phyloP scores from a whole-genome alignment of 352 stramenopile genomes.

The Globisporangium apiculatum region DNA sequence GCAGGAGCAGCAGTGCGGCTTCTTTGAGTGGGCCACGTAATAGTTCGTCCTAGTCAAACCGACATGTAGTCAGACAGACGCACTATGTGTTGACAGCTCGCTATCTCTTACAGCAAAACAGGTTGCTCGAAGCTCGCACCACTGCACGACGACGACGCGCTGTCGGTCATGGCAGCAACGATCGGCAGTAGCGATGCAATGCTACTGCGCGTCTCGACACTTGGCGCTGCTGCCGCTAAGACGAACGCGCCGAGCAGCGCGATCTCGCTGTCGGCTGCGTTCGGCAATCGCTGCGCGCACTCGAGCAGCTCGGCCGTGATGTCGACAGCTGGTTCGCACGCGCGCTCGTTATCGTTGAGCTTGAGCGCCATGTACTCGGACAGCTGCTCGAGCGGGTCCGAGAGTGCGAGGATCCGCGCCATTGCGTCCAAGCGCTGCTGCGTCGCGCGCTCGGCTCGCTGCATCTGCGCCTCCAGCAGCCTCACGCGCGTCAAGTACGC shows the following conservation, averaged over 20 bases:
- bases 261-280: constrained; percentile 42
- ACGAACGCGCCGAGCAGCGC: constrained; percentile 58
- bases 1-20: constrained; percentile 79
- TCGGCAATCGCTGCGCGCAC: constrained; percentile 34
- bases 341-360: constrained; percentile 25
- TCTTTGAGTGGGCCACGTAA: constrained; percentile 89
- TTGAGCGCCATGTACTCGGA: constrained; percentile 52
- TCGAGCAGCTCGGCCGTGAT: constrained; percentile 46
- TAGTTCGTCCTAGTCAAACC: background rate
- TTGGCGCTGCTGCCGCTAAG: constrained; percentile 34
- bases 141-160: constrained; percentile 2
- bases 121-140: constrained; percentile 19
- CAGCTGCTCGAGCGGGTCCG: constrained; percentile 52
- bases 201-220: constrained; percentile 14
- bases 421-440: constrained; percentile 46
- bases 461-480: constrained; percentile 34
- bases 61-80: too few species aligned
- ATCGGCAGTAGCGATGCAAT: constrained; percentile 40
- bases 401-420: constrained; percentile 43
- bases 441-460: constrained; percentile 20
- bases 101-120: background rate
- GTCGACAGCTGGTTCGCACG: constrained; percentile 4
- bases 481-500: constrained; percentile 31
- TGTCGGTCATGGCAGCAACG: constrained; percentile 57
- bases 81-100: background rate